These are phyloP conservation scores for Oryza longistaminata DNA, from an alignment of 176 grass and related monocot species.

Conservation along the genomic window DNA sequence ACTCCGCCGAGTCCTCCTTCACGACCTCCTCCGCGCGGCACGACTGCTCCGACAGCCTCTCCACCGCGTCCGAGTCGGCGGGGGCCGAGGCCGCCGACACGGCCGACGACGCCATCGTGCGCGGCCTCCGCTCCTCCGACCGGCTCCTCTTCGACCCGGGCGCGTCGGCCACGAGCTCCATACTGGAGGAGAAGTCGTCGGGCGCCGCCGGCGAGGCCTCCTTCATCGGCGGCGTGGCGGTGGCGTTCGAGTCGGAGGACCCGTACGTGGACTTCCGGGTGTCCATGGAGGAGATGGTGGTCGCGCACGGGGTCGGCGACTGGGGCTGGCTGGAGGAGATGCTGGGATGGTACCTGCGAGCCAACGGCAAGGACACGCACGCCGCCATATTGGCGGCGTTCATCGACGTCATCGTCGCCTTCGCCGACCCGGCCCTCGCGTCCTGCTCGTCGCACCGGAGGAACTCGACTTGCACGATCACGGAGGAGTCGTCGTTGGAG, in stretches of 20 bases:
- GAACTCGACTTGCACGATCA: conserved; percentile 26
- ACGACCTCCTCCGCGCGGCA: conserved; percentile 51
- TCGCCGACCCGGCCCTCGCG: conserved; percentile 39
- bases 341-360: conserved; percentile 70
- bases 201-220: not conserved
- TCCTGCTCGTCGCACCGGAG: conserved; percentile 24
- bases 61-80: conserved; percentile 52
- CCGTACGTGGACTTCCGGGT: conserved; percentile 76
- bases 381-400: conserved; percentile 64
- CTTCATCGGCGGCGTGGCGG: conserved; percentile 53
- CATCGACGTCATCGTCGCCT: conserved; percentile 69
- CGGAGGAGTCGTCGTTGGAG: conserved; percentile 26
- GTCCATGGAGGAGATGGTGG: conserved; percentile 86
- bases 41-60: conserved; percentile 59
- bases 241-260: conserved; percentile 72
- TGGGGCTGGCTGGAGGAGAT: conserved; percentile 78
- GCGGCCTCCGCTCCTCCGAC: conserved; percentile 53
- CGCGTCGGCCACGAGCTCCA: conserved; percentile 57
- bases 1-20: conserved; percentile 64
- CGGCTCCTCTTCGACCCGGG: conserved; percentile 68
- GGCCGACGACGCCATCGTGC: conserved; percentile 43
- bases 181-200: conserved; percentile 36
- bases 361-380: conserved; percentile 61
- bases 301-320: conserved; percentile 54
- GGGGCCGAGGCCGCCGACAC: not conserved